Evolutionary conservation across 352 stramenopile species (phyloP), one percentile per base, ranked within the genome.

Genomic region (Phytophthora pisi): DNA sequence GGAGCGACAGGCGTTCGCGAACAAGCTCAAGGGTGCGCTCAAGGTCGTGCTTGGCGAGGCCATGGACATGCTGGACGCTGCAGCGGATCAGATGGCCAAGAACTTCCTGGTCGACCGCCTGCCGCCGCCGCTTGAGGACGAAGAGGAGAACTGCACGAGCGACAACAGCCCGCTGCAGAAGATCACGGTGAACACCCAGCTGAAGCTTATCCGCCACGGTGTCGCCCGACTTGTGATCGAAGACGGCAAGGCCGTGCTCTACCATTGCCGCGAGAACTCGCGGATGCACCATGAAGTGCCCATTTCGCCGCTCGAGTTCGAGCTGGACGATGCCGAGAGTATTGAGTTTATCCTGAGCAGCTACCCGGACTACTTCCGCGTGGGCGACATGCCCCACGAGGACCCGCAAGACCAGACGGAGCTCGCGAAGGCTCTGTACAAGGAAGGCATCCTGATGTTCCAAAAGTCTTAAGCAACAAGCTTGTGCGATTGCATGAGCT

Each of bases 211-310:
- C 11, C 83, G 86, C 3, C 81, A 89, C 61, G 73, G 87, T 63
- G 77, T 93, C 43, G 86, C 82, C 15, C 80, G 86, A 16, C 75
- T 93, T 43, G 84, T 90, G 53, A 82, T 93, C 38, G 86, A 93
- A 53, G 86, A 93, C 38, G 80, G 82, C 30, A 91, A 91, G 57
- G 82, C 86, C 34, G 72, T 93, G 26, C 64, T 93, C 9, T 93
- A 93, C 55, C 86, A 93, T 65, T 93, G 83, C 63, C 82, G 82
- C 51, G 86, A 93, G 55, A 93, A 93, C 71, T 90, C 82, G 30
- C 83, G 86, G 1, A 75, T 86, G 71, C 86, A 92, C 57, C 82
- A 93, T 60, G 86, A 92, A 71, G 70, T 80, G 28, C 74, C 86
- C 1, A 73, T 93, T 31, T 87, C 82, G 20, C 83, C 86, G 24